A percentile compares a stretch with the other conserved stretches of the same genome.
Conservation (phyloP, 2,329 filamentous ascomycete genomes). For the Lachnellula suecica region DNA sequence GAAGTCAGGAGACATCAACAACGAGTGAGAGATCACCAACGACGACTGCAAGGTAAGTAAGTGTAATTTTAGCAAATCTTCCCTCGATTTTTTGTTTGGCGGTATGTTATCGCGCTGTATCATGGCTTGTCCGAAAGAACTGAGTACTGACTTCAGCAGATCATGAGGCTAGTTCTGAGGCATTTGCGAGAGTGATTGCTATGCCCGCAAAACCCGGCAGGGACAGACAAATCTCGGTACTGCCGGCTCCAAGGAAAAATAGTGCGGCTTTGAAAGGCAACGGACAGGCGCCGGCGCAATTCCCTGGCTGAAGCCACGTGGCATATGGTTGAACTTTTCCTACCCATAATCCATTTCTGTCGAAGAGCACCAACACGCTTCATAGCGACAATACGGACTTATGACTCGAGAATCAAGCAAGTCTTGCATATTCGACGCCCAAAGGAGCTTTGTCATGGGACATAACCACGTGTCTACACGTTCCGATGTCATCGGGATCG, state of each 20-base stretch:
- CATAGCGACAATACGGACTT: no score
- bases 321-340: no score
- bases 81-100: not conserved
- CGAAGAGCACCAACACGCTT: no score
- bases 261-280: not conserved
- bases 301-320: not conserved
- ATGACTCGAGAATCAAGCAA: no score
- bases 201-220: conserved; percentile 29
- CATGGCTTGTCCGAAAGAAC: no score
- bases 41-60: conserved; percentile 11
- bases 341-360: no score
- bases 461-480: no score
- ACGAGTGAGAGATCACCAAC: conserved; percentile 16
- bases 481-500: no score
- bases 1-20: conserved; percentile 30
- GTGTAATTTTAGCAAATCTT: conserved; percentile 3
- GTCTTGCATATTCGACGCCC: no score
- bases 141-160: conserved; percentile 1
- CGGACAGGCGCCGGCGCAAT: conserved; percentile 3
- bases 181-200: conserved; percentile 33
- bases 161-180: conserved; percentile 30
- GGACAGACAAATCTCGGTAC: conserved; percentile 26
- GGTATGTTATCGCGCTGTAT: no score
- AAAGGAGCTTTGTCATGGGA: no score
- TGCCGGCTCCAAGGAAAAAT: conserved; percentile 13